phyloP scores from a whole-genome alignment of 495 filamentous ascomycete species.

The Halenospora varia region DNA sequence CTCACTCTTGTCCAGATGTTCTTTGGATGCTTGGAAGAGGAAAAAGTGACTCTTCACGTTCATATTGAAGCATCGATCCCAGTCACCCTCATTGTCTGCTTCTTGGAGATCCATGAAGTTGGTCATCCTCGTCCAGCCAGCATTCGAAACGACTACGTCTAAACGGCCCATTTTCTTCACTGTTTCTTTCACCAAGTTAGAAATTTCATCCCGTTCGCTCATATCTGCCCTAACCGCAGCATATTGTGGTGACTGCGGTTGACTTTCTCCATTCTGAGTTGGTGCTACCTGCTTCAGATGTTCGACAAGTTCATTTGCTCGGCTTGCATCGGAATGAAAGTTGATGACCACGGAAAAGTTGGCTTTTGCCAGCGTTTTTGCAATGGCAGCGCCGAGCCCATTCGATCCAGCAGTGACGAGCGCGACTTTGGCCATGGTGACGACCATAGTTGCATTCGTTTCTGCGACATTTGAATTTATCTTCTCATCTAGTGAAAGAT shows the following conservation, averaged over 20 bases:
- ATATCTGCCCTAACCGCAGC: slow-evolving; percentile 46
- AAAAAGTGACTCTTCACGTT: slow-evolving; percentile 57
- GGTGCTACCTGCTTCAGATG: slow-evolving; percentile 34
- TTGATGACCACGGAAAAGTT: slow-evolving; percentile 49
- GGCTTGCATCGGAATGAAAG: slow-evolving; percentile 41
- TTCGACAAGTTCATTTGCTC: slow-evolving; percentile 38
- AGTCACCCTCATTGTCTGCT: slow-evolving; percentile 51
- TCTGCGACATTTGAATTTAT: too few relatives aligned
- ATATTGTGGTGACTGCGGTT: slow-evolving; percentile 33
- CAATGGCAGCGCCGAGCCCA: slow-evolving; percentile 52
- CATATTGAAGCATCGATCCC: slow-evolving; percentile 52
- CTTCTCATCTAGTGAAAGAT: too few relatives aligned
- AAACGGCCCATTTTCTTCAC: slow-evolving; percentile 42
- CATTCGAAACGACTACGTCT: slow-evolving; percentile 53
- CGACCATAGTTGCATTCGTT: background rate
- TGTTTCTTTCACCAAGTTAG: slow-evolving; percentile 39
- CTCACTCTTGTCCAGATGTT: slow-evolving; percentile 41
- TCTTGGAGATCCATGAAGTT: slow-evolving; percentile 48
- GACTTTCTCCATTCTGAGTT: background rate
- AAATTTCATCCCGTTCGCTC: slow-evolving; percentile 36
- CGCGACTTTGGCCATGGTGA: slow-evolving; percentile 28
- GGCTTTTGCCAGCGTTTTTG: slow-evolving; percentile 42
- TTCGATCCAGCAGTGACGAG: slow-evolving; percentile 53
- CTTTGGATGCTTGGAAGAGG: slow-evolving; percentile 45
- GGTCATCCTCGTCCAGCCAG: slow-evolving; percentile 50